Evolutionary conservation across 1,284 basidiomycete species (phyloP).

Genomic region (Gastroboletus turbinatus): DNA sequence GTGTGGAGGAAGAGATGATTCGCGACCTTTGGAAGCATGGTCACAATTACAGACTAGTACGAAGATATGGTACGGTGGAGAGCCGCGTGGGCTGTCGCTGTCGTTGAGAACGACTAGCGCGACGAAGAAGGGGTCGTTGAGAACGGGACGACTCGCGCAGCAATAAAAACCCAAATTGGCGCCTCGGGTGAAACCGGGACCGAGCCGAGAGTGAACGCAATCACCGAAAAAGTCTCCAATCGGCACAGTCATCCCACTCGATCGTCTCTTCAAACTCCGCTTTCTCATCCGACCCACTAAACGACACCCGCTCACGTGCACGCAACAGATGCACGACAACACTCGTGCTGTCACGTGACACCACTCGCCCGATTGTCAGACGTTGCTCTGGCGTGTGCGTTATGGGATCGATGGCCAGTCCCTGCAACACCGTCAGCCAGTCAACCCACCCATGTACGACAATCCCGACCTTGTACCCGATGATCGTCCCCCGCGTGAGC

Average conservation of each 20-base stretch:
- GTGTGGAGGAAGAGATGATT: constrained; percentile 73
- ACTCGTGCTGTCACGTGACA: neutral
- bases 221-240: constrained; percentile 15
- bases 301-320: constrained; percentile 15
- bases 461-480: constrained; percentile 30
- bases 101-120: neutral
- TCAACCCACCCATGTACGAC: neutral
- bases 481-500: constrained; percentile 3
- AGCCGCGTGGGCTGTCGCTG: constrained; percentile 1
- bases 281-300: constrained; percentile 15
- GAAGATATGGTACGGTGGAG: neutral
- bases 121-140: neutral
- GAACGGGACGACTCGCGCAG: neutral
- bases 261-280: neutral
- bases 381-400: constrained; percentile 30
- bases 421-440: constrained; percentile 9
- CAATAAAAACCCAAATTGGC: constrained; percentile 17
- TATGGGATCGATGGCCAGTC: constrained; percentile 25
- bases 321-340: constrained; percentile 19
- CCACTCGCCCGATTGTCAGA: constrained; percentile 17
- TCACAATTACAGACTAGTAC: constrained; percentile 5
- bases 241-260: constrained; percentile 23
- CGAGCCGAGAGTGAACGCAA: constrained; percentile 11
- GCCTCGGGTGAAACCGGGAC: constrained; percentile 21
- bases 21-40: constrained; percentile 80